phyloP scores from a whole-genome alignment of 1,284 basidiomycete species.

The Austroboletus olivaceoglutinosus region DNA sequence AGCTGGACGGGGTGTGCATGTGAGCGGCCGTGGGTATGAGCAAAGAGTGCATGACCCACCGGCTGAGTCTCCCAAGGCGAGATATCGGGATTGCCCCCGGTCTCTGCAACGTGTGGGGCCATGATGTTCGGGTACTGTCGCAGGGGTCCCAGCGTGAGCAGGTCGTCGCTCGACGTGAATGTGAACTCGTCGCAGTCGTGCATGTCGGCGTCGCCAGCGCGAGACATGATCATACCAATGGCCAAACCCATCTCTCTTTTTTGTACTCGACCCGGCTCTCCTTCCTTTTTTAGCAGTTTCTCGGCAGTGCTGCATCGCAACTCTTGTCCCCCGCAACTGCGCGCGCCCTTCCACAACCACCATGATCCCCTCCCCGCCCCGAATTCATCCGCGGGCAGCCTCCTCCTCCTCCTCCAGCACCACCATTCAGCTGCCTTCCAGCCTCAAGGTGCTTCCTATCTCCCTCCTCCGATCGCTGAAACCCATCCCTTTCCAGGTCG shows the following conservation, averaged over 20 bases:
- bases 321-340: constrained; percentile 4
- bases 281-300: constrained; percentile 6
- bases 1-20: neutral
- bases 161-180: constrained; percentile 13
- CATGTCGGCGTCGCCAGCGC: constrained; percentile 1
- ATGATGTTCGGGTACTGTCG: constrained; percentile 14
- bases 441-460: constrained; percentile 34
- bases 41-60: constrained; percentile 3
- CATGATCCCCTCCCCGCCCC: constrained; percentile 19
- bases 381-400: constrained; percentile 19
- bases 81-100: constrained; percentile 19
- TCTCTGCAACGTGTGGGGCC: neutral
- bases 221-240: constrained; percentile 11
- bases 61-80: constrained; percentile 24
- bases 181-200: constrained; percentile 14
- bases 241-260: neutral
- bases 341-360: constrained; percentile 10
- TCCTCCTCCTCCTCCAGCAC: constrained; percentile 26
- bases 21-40: constrained; percentile 12
- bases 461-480: neutral
- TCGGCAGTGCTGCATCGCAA: constrained; percentile 19
- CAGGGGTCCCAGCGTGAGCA: constrained; percentile 5
- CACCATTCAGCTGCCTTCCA: constrained; percentile 26
- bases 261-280: neutral
- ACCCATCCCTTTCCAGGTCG: constrained; percentile 43